phyloP scores from a whole-genome alignment of 768 basidiomycete genomes.

The Amanita subjunquillea region DNA sequence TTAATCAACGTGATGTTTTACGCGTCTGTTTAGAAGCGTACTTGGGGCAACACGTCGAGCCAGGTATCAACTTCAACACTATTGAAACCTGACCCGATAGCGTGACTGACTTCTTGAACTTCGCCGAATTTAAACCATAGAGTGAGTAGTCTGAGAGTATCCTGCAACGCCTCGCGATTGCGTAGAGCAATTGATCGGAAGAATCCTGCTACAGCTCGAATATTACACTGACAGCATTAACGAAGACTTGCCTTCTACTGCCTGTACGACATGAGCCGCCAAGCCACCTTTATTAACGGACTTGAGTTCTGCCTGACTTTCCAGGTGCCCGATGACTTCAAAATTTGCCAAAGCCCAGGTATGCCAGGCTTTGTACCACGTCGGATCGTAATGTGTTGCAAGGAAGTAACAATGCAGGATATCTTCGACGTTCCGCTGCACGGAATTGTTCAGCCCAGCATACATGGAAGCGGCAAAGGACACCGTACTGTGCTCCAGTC shows the following conservation, averaged over 20 bases:
- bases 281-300: conserved; percentile 52
- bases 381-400: conserved; percentile 84
- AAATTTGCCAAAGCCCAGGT: conserved; percentile 97
- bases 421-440: conserved; percentile 66
- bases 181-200: conserved; percentile 90
- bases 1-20: background rate
- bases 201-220: conserved; percentile 48
- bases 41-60: conserved; percentile 98
- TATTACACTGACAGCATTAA: background rate
- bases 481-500: conserved; percentile 68
- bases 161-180: conserved; percentile 87
- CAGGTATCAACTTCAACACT: conserved; percentile 94
- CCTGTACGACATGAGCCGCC: conserved; percentile 80
- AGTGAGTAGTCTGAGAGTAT: conserved; percentile 85
- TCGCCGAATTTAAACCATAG: conserved; percentile 98
- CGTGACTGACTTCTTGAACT: conserved; percentile 80
- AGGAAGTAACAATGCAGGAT: conserved; percentile 78
- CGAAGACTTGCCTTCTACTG: conserved; percentile 64
- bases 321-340: conserved; percentile 79
- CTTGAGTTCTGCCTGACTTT: conserved; percentile 49
- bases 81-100: conserved; percentile 80
- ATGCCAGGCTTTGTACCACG: conserved; percentile 99
- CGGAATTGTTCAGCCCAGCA: background rate
- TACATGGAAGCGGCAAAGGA: background rate
- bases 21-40: conserved; percentile 16